phyloP scores from a whole-genome alignment of 768 basidiomycete species.

The Suillus fuscotomentosus region DNA sequence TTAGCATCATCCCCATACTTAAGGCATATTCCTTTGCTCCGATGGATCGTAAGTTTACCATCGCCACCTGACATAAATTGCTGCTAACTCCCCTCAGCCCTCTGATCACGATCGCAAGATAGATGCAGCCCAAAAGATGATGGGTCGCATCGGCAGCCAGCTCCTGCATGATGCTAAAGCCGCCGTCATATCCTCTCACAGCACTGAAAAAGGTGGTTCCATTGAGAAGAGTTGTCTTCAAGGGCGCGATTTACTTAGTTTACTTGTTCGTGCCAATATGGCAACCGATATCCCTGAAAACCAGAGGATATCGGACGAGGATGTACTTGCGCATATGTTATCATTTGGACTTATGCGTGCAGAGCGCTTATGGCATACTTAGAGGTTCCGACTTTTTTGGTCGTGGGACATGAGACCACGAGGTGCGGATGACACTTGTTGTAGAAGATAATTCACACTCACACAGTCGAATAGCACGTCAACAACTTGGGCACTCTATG shows the following conservation, averaged over 20 bases:
- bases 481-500: slow-evolving; percentile 59
- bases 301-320: slow-evolving; percentile 59
- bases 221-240: slow-evolving; percentile 33
- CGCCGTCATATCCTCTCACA: slow-evolving; percentile 22
- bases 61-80: not conserved
- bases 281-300: slow-evolving; percentile 53
- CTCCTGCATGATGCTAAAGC: slow-evolving; percentile 52
- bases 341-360: too few relatives aligned
- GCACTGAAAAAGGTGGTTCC: slow-evolving; percentile 22
- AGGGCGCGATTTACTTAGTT: slow-evolving; percentile 55
- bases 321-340: slow-evolving; percentile 55
- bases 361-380: not conserved
- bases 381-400: slow-evolving; percentile 63
- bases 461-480: slow-evolving; percentile 28
- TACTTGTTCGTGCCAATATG: slow-evolving; percentile 65
- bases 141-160: slow-evolving; percentile 48
- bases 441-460: not conserved
- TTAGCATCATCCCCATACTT: slow-evolving; percentile 29
- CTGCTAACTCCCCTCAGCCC: slow-evolving; percentile 16
- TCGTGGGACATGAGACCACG: slow-evolving; percentile 61
- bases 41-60: slow-evolving; percentile 34
- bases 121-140: slow-evolving; percentile 35
- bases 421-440: slow-evolving; percentile 29
- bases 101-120: slow-evolving; percentile 16
- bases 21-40: slow-evolving; percentile 36